phyloP scores from a whole-genome alignment of 1,284 basidiomycete genomes.

The Pseudozyma hubeiensis region DNA sequence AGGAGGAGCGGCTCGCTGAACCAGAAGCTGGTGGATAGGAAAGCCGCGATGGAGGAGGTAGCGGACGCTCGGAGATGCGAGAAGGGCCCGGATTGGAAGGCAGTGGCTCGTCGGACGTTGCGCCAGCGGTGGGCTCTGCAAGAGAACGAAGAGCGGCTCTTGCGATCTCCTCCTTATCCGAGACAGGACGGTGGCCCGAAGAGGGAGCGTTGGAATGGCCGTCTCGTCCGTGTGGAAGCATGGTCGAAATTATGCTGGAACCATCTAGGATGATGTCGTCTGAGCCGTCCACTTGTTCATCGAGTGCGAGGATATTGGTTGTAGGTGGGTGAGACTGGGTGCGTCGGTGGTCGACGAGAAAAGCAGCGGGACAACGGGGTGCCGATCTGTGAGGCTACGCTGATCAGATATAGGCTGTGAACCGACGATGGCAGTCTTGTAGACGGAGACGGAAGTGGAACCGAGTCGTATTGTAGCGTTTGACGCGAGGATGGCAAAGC shows the following conservation, averaged over 20 bases:
- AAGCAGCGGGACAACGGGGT: too few species aligned
- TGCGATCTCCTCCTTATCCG: constrained; percentile 44
- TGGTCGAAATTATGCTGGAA: constrained; percentile 5
- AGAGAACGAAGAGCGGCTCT: constrained; percentile 45
- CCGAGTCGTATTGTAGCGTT: too few species aligned
- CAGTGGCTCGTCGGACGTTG: constrained; percentile 6
- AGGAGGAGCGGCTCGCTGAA: not conserved
- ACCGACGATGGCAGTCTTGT: too few species aligned
- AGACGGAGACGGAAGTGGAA: too few species aligned
- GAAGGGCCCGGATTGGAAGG: constrained; percentile 9
- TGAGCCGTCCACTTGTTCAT: constrained; percentile 7
- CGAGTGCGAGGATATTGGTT: not conserved
- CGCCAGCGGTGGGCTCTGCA: constrained; percentile 10
- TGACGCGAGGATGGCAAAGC: too few species aligned
- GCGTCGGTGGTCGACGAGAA: too few species aligned
- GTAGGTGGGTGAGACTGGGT: too few species aligned
- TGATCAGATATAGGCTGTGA: too few species aligned
- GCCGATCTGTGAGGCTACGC: too few species aligned
- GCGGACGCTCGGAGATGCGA: not conserved
- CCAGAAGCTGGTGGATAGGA: not conserved
- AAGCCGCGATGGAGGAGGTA: not conserved
- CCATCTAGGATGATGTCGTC: constrained; percentile 3
- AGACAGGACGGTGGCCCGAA: constrained; percentile 10
- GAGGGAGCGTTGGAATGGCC: constrained; percentile 1
- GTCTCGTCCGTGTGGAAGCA: constrained; percentile 21